phyloP scores from a whole-genome alignment of 208 protist species.

The Trypanosoma rangeli region DNA sequence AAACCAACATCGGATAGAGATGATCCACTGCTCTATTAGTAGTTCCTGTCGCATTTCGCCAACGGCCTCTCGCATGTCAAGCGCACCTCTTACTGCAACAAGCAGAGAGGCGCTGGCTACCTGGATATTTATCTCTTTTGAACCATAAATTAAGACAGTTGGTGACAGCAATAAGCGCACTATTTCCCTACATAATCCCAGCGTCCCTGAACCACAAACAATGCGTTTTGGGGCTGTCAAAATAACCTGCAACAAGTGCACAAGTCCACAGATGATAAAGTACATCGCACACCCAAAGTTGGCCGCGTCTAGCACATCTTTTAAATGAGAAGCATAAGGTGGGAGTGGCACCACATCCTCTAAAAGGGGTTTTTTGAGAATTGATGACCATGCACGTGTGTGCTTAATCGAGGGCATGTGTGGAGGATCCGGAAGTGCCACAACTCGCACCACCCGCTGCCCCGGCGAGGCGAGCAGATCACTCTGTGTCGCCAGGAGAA shows the following conservation, averaged over 20 bases:
- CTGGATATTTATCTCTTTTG: slow-evolving; percentile 19
- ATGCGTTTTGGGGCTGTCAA: not conserved
- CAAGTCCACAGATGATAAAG: slow-evolving; percentile 14
- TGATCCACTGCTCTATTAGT: slow-evolving; percentile 3
- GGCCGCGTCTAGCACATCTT: not conserved
- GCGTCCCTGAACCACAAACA: slow-evolving; percentile 7
- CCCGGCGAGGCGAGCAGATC: slow-evolving; percentile 22
- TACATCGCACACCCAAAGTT: slow-evolving; percentile 18
- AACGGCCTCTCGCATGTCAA: slow-evolving; percentile 8
- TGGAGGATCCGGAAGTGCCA: slow-evolving; percentile 4
- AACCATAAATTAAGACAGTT: slow-evolving; percentile 14
- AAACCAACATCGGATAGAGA: slow-evolving; percentile 19
- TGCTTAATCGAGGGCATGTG: not conserved
- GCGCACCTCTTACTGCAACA: not conserved
- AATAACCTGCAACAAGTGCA: slow-evolving; percentile 13
- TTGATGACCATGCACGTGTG: slow-evolving; percentile 8
- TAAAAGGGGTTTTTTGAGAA: slow-evolving; percentile 6
- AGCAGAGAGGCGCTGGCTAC: slow-evolving; percentile 19
- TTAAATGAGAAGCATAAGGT: not conserved
- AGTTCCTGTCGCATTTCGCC: slow-evolving; percentile 4
- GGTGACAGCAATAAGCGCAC: slow-evolving; percentile 4
- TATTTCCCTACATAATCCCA: slow-evolving; percentile 4
- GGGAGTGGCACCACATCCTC: slow-evolving; percentile 10
- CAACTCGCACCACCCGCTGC: slow-evolving; percentile 8
- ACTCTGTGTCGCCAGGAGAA: slow-evolving; percentile 4